Evolutionary conservation across 2,329 filamentous ascomycete genomes (phyloP).

Genomic region (Leptographium wingfieldii): DNA sequence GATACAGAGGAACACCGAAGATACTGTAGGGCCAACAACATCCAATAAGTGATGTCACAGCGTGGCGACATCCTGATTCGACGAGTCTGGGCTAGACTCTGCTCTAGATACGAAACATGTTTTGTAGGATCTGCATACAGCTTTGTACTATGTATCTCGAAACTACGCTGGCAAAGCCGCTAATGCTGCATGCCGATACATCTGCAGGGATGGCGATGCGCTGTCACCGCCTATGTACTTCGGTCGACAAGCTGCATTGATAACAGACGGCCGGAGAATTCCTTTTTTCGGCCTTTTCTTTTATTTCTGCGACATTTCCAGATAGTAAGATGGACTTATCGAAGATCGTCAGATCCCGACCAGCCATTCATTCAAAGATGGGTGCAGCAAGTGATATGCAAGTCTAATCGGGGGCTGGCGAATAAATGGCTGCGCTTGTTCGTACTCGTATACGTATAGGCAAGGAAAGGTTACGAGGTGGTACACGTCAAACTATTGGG

Average conservation of each 20-base stretch:
- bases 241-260: background rate
- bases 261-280: background rate
- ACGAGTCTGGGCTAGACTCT: background rate
- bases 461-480: background rate
- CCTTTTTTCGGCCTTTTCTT: background rate
- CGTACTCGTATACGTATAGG: background rate
- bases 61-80: background rate
- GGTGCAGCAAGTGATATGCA: background rate
- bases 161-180: background rate
- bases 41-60: background rate
- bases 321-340: background rate
- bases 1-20: background rate
- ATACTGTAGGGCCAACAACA: background rate
- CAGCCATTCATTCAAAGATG: background rate
- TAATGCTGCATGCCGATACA: background rate
- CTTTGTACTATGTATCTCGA: background rate
- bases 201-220: background rate
- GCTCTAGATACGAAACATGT: background rate
- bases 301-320: background rate
- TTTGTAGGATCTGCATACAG: background rate
- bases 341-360: background rate
- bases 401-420: background rate
- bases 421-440: background rate
- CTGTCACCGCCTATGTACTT: background rate
- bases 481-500: background rate